A percentile compares a stretch with the other conserved stretches of the same genome.
These are phyloP conservation scores for Cucumis melo DNA, from an alignment of 306 rosid genomes.

Conservation along the genomic window DNA sequence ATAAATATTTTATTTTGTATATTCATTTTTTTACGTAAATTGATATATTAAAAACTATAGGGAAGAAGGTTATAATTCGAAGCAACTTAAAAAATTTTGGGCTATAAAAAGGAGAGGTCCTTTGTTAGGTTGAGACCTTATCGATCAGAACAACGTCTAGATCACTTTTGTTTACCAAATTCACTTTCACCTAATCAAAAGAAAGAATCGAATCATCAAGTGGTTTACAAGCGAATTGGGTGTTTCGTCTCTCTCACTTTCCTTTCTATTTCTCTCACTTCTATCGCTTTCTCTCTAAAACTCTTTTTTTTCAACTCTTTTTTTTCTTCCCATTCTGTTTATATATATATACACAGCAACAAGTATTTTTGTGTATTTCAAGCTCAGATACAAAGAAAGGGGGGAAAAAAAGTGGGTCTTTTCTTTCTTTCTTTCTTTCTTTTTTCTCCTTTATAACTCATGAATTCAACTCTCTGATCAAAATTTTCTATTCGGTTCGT, in stretches of 20 bases:
- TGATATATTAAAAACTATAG: too few relatives aligned
- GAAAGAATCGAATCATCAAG: constrained; percentile 47
- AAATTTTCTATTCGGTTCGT: constrained; percentile 4
- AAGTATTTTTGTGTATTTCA: neutral
- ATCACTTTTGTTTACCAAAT: constrained; percentile 33
- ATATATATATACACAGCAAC: neutral
- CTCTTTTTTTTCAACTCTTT: neutral
- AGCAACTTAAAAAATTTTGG: neutral
- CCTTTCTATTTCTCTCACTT: neutral
- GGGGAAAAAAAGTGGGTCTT: constrained; percentile 12
- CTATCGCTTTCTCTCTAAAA: neutral
- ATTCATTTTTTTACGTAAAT: too few relatives aligned
- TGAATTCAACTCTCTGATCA: neutral
- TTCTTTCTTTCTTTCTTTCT: neutral
- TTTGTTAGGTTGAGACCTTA: neutral
- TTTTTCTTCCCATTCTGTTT: neutral
- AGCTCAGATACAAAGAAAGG: neutral
- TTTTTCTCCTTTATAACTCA: neutral
- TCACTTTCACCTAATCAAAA: constrained; percentile 34
- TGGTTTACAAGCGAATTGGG: constrained; percentile 28
- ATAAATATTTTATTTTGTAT: too few relatives aligned
- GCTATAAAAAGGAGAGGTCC: constrained; percentile 31
- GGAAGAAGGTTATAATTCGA: too few relatives aligned
- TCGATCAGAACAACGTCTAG: constrained; percentile 50
- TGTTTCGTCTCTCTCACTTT: constrained; percentile 20